These are phyloP conservation scores for Fusarium nanum DNA, from an alignment of 2,329 filamentous ascomycete species.

Conservation along the genomic window DNA sequence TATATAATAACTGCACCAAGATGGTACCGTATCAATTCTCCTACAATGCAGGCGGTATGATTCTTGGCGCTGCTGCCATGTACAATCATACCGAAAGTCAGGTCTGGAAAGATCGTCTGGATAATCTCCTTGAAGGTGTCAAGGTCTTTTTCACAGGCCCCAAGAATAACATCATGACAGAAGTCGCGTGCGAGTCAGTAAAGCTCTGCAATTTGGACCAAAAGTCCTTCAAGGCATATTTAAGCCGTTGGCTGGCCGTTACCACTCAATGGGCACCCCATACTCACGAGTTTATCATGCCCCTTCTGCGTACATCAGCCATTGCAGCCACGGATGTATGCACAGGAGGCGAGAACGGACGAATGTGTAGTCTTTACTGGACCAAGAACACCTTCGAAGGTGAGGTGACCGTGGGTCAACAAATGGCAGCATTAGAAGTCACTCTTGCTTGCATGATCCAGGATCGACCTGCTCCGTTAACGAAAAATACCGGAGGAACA, in stretches of 20 bases:
- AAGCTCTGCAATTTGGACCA: conserved; percentile 71
- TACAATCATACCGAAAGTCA: conserved; percentile 68
- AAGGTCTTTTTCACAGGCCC: conserved; percentile 66
- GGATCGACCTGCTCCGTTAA: conserved; percentile 57
- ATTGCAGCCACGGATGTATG: conserved; percentile 68
- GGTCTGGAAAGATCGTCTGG: conserved; percentile 68
- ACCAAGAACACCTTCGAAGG: conserved; percentile 68
- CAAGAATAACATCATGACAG: conserved; percentile 69
- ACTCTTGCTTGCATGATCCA: conserved; percentile 70
- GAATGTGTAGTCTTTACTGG: conserved; percentile 72
- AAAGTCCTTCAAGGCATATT: conserved; percentile 72
- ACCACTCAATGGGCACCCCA: conserved; percentile 73
- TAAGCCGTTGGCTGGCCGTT: conserved; percentile 70
- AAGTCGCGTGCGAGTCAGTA: conserved; percentile 73
- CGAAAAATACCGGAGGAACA: conserved; percentile 67
- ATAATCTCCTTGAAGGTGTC: conserved; percentile 66
- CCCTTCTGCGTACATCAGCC: conserved; percentile 66
- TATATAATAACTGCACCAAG: conserved; percentile 66
- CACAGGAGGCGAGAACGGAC: conserved; percentile 65
- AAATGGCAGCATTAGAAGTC: conserved; percentile 76
- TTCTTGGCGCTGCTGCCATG: conserved; percentile 75
- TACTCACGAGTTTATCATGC: conserved; percentile 64
- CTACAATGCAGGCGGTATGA: conserved; percentile 75
- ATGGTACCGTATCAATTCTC: conserved; percentile 74
- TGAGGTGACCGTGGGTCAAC: conserved; percentile 72